Evolutionary conservation across 257 asterid species (phyloP), one percentile per base, ranked within the genome.

Genomic region (Phtheirospermum japonicum): DNA sequence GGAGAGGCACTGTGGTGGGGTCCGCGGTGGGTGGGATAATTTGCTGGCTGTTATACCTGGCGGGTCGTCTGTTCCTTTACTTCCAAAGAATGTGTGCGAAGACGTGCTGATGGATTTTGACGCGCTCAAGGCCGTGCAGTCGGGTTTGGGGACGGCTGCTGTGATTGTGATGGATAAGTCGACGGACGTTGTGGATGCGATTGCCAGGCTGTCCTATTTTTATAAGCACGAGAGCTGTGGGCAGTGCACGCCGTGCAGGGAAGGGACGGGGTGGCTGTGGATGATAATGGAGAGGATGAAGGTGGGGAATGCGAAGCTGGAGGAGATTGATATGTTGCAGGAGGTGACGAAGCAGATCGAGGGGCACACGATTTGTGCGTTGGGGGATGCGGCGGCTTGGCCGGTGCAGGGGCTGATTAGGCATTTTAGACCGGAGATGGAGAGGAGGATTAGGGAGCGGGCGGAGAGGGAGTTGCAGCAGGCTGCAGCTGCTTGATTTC

Each of bases 341-440:
- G 97, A 93, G 81, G 88, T 93, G 82, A 93, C 99, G 0, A 93
- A 93, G 83, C 99, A 93, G 84, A 93, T 93, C 42, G 99, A 93
- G 81, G 99, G 97, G n/a, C 99, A 93, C 82, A 93, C 99, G 1
- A 93, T 93, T 18, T 93, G 99, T 81, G 97, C 99, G 0, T 76
- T 93, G 79, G 97, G 99, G 19, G 99, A 93, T 61, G 99, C 99
- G 53, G 99, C 99, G 57, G 99, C 97, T 67, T 93, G 99, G 99
- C 99, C 99, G 2, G 99, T 93, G 74, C 99, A 93, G 84, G 99
- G 99, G 57, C 97, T 93, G 68, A 89, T 93, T 65, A 77, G 99
- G 84, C 97, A 93, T 79, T 93, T 93, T 54, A 76, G 99, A 65
- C 99, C 99, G 0, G 97, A 93, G 80, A 79, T 93, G 53, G 99